Base-by-base conservation (phyloP, 1,284 basidiomycete species). In the Moesziomyces globuligerus region DNA sequence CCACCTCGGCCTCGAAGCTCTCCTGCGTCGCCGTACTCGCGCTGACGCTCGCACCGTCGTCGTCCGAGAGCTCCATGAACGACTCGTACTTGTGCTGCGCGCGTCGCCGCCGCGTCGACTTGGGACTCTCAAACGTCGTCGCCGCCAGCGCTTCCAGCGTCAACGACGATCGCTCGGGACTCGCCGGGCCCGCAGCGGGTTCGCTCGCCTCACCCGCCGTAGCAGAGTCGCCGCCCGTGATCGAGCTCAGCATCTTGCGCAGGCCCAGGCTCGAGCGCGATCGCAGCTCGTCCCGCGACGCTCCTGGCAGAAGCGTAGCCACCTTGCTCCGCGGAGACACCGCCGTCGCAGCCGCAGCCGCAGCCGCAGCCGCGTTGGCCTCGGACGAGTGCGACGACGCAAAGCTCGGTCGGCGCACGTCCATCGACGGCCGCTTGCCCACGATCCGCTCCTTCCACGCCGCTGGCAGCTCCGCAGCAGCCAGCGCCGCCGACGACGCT, bases 371-470 rank as follows among this genome's bases (percentile, higher is more conserved):
- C 9, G 28, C 28, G 1, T 2, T 15, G 9, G 13, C 3, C 11
- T 32, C 29, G 29, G 56, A 48, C 11, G 55, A 46, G 28, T 21
- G 28, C 13, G 59, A 42, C 8, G 48, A 32, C 17, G 58, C 41
- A 3, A 68, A 23, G 28, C 59, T 69, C 0, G 59, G 59, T 28
- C 66, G 29, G 21, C 66, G 54, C 26, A 34, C 44, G 29, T 64
- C 55, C 24, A 59, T 10, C 10, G 50, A 55, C 7, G 53, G 53
- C 5, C 58, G 39, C n/a, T 38, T 48, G 21, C 15, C 34, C 7
- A 45, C 25, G 21, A 68, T 51, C 7, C 55, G 54, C 10, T 70
- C 60, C 23, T 59, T 57, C 66, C 66, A 70, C 4, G 66, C 66
- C 4, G 55, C 32, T 4, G 66, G 66, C 44, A 70, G n/a, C 21